Base-by-base conservation (phyloP, 331 rosid genomes). In the Quercus lobata region DNA sequence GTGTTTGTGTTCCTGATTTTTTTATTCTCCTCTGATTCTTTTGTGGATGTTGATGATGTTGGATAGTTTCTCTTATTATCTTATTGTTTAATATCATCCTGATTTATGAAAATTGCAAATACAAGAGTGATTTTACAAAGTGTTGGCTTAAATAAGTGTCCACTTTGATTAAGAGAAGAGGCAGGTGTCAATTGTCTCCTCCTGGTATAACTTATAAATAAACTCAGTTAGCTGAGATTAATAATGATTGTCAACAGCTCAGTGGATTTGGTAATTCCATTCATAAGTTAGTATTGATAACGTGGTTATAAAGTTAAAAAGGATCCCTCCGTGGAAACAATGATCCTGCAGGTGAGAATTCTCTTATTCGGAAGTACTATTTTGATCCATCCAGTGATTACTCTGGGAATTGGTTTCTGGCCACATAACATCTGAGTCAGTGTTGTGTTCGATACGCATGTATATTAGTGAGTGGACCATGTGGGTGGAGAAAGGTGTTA, bases 41-140 rank as follows among this genome's bases (percentile, higher is more conserved):
- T 92, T 79, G 84, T 84, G 88, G 83, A 92, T 73, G 90, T 74
- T 78, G 76, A 76, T 79, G 71, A 63, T 83, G 83, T 78, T 77
- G 86, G 66, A 76, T 76, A 77, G 77, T 55, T 73, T 14, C 58
- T 53, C 17, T 78, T 76, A 79, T 77, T 66, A 27, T 72, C 44
- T 63, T 61, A 25, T 25, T 75, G 84, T 83, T 78, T 75, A 80
- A 71, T 72, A 56, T 25, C 77, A 77, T 63, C 73, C 61, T 30
- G 63, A 41, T 35, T 29, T 82, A 37, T 24, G 29, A 21, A 17
- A n/a, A 29, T 57, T 55, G 34, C 66, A 65, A 35, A 77, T 53
- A 41, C 49, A 8, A 6, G 54, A 54, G 74, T 49, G 55, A 49
- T 49, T 49, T 49, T 49, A 49, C 55, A 14, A 49, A 49, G 55